Evolutionary conservation across 2,329 filamentous ascomycete species (phyloP).

Genomic region (Paradendryphiella salina): DNA sequence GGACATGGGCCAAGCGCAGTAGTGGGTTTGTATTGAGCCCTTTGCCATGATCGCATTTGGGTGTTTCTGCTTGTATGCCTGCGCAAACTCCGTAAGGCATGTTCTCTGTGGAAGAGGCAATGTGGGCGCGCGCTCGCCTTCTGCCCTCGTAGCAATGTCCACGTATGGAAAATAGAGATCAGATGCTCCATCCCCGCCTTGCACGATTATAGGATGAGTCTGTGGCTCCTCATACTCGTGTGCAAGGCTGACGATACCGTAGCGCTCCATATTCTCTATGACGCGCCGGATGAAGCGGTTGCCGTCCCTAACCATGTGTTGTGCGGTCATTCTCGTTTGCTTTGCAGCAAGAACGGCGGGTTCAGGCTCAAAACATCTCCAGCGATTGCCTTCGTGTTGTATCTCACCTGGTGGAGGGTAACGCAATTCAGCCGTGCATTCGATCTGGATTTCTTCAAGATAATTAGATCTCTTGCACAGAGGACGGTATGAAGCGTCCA

Average conservation of each 20-base stretch:
- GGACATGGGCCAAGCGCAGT: constrained; percentile 41
- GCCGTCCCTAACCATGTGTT: constrained; percentile 17
- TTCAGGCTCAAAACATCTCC: constrained; percentile 26
- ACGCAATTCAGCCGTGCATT: constrained; percentile 18
- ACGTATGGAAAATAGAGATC: constrained; percentile 38
- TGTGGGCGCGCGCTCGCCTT: constrained; percentile 15
- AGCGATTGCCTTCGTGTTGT: constrained; percentile 34
- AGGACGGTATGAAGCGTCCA: constrained; percentile 31
- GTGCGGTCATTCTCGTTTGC: constrained; percentile 9
- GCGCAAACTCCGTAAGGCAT: constrained; percentile 28
- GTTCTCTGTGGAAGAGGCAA: constrained; percentile 21
- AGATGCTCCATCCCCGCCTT: constrained; percentile 26
- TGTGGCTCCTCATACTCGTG: constrained; percentile 28
- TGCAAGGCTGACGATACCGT: constrained; percentile 24
- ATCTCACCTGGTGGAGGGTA: constrained; percentile 28
- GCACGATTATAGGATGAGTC: constrained; percentile 27
- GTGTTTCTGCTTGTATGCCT: constrained; percentile 22
- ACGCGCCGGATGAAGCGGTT: constrained; percentile 33
- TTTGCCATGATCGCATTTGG: constrained; percentile 28
- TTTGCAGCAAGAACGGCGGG: constrained; percentile 8
- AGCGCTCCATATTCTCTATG: constrained; percentile 35
- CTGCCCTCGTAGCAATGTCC: constrained; percentile 11
- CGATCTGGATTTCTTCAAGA: constrained; percentile 28
- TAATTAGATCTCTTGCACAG: constrained; percentile 28
- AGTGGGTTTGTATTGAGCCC: constrained; percentile 23